A percentile compares a stretch with the other conserved stretches of the same genome.
Evolutionary conservation across 306 rosid genomes (phyloP).

Genomic region (Bauhinia variegata): DNA sequence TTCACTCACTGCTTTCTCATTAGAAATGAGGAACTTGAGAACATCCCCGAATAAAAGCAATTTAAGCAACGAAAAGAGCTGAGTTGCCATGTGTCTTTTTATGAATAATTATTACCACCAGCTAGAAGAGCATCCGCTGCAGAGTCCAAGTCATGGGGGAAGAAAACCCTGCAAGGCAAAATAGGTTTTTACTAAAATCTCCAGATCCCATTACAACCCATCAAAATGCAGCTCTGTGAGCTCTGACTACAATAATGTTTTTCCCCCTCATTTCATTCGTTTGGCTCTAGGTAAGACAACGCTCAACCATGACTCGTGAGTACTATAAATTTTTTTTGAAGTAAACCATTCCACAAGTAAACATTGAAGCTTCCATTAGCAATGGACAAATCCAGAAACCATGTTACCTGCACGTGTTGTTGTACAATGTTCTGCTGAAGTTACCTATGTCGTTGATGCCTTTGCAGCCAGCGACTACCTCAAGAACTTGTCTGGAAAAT

Average conservation of each 20-base stretch:
- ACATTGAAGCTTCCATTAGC: constrained; percentile 11
- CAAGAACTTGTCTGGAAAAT: constrained; percentile 85
- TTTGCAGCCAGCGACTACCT: constrained; percentile 89
- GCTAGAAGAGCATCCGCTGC: constrained; percentile 81
- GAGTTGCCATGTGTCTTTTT: constrained; percentile 8
- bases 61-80: neutral
- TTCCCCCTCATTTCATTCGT: neutral
- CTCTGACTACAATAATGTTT: neutral
- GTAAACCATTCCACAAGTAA: constrained; percentile 18
- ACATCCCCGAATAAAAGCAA: constrained; percentile 21
- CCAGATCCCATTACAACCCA: neutral
- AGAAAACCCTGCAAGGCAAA: constrained; percentile 72
- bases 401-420: constrained; percentile 90
- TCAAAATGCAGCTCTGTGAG: neutral
- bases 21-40: constrained; percentile 26
- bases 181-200: constrained; percentile 21
- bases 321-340: neutral
- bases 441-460: constrained; percentile 62
- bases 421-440: constrained; percentile 74
- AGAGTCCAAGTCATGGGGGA: constrained; percentile 88
- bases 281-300: neutral
- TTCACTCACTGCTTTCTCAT: constrained; percentile 21
- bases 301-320: neutral
- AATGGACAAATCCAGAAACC: constrained; percentile 25
- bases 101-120: constrained; percentile 41